These are phyloP conservation scores for Eimeria falciformis DNA, from an alignment of 169 alveolate species.

Conservation along the genomic window DNA sequence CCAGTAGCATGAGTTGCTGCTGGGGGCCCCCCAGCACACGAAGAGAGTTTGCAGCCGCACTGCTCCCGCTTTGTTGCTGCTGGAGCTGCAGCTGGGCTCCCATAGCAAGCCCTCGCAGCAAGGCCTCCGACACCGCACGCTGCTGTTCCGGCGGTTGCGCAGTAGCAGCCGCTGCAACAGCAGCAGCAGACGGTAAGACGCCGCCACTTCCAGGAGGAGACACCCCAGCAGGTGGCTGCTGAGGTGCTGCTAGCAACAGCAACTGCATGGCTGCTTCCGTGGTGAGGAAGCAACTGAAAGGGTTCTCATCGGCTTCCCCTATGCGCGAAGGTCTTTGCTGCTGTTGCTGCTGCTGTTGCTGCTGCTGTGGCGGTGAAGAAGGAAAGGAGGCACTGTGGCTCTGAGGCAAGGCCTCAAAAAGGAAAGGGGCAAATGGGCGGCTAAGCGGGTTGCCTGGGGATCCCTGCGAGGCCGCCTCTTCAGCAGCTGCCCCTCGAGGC, in stretches of 20 bases:
- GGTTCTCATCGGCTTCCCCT: neutral
- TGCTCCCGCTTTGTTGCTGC: conserved; percentile 19
- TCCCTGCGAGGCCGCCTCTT: neutral
- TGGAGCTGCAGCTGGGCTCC: conserved; percentile 66
- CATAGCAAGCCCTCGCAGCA: conserved; percentile 67
- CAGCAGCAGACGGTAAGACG: conserved; percentile 8
- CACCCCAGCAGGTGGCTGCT: neutral
- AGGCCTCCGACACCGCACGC: conserved; percentile 64
- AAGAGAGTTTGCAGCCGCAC: conserved; percentile 6
- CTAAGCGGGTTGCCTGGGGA: neutral
- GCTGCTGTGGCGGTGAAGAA: neutral
- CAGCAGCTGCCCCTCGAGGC: too few species aligned
- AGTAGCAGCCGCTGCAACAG: neutral
- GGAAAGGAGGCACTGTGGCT: neutral
- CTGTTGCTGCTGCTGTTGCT: conserved; percentile 32
- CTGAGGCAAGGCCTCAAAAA: neutral
- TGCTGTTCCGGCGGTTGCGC: conserved; percentile 44
- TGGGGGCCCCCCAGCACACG: conserved; percentile 22
- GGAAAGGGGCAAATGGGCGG: neutral
- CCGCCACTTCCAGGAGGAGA: neutral
- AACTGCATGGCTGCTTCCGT: conserved; percentile 58
- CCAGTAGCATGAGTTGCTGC: conserved; percentile 55
- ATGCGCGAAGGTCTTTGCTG: neutral
- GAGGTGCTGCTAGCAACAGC: conserved; percentile 29
- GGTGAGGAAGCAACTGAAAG: neutral